Base-by-base conservation (phyloP, 805 yeast species). In the Candida insectorum region DNA sequence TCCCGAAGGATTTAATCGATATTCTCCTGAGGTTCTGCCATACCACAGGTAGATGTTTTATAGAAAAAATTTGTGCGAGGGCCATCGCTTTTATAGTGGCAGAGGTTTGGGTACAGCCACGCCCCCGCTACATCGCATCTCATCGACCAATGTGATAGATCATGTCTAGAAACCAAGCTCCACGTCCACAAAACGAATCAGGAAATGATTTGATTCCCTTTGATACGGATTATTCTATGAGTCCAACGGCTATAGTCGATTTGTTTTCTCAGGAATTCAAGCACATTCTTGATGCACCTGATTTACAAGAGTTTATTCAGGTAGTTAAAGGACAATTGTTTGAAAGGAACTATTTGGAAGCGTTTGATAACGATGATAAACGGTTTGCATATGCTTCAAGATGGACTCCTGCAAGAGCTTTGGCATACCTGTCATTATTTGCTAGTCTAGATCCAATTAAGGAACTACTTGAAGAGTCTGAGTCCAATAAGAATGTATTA, bases 371-470 rank as follows among this genome's bases (percentile, higher is more conserved):
- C 31, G 79, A 73, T 32, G 70, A 64, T 28, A 79, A 82, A 44
- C 65, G 94, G 33, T 73, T 71, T 41, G 95, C 94, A 0, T 87
- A 87, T 49, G 84, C 80, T 13, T 74, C 81, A 14, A 63, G 96
- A 45, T 87, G 96, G 96, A 73, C 93, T 0, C 89, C 96, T 0
- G 76, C 93, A 0, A 63, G 96, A 36, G 80, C 95, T 0, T 62
- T 85, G 28, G 79, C 86, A 0, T 87, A 87, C 52, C 56, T 82
- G 2, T 75, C 87, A 1, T 64, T 87, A 15, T 79, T 86, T 45
- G 65, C 77, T 1, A 62, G 73, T 10, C 58, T 81, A 18, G 57
- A 54, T 4, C 69, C 69, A 3, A 54, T 78, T 7, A 51, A 56
- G 26, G 52, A 58, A 3, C 24, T 70, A 15, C 48, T 75, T 8